phyloP scores from a whole-genome alignment of 1,284 basidiomycete genomes.

The Apiotrichum domesticum region DNA sequence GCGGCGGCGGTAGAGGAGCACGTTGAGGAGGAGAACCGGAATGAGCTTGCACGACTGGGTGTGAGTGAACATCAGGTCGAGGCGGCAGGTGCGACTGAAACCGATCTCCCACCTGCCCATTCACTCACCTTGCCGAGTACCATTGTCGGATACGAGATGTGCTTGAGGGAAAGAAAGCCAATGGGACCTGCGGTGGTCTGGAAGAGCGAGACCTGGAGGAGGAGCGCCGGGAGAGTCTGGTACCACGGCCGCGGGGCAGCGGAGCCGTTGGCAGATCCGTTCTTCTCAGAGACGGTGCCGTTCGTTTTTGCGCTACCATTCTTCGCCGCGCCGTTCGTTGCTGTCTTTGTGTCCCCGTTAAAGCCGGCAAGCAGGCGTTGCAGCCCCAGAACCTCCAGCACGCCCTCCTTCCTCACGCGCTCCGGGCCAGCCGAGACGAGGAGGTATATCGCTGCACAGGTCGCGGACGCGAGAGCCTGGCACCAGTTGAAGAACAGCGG shows the following conservation, averaged over 20 bases:
- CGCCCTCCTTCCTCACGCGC: slow-evolving; percentile 9
- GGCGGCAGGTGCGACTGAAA: too few relatives aligned
- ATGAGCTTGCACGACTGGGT: slow-evolving; percentile 76
- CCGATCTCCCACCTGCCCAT: not conserved
- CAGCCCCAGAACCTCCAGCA: slow-evolving; percentile 24
- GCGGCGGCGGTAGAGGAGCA: slow-evolving; percentile 66
- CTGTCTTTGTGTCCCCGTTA: slow-evolving; percentile 30
- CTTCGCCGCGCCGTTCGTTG: slow-evolving; percentile 3
- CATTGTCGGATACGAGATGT: slow-evolving; percentile 98
- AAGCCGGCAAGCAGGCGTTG: slow-evolving; percentile 17
- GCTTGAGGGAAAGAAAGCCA: slow-evolving; percentile 86
- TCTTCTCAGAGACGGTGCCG: slow-evolving; percentile 7
- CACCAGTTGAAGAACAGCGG: slow-evolving; percentile 80
- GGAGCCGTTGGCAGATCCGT: slow-evolving; percentile 5
- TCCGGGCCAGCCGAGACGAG: slow-evolving; percentile 47
- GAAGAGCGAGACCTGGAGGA: slow-evolving; percentile 75
- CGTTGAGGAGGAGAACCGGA: slow-evolving; percentile 54
- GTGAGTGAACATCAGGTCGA: not conserved
- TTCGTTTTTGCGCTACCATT: slow-evolving; percentile 28
- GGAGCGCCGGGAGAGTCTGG: slow-evolving; percentile 50
- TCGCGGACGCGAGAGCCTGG: slow-evolving; percentile 73
- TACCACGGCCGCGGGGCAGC: slow-evolving; percentile 7
- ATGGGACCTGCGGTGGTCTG: slow-evolving; percentile 91
- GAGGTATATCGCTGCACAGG: slow-evolving; percentile 75
- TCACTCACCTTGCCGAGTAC: slow-evolving; percentile 73